phyloP scores from a whole-genome alignment of 345 rosid genomes.

The Eucalyptus polyanthemos region DNA sequence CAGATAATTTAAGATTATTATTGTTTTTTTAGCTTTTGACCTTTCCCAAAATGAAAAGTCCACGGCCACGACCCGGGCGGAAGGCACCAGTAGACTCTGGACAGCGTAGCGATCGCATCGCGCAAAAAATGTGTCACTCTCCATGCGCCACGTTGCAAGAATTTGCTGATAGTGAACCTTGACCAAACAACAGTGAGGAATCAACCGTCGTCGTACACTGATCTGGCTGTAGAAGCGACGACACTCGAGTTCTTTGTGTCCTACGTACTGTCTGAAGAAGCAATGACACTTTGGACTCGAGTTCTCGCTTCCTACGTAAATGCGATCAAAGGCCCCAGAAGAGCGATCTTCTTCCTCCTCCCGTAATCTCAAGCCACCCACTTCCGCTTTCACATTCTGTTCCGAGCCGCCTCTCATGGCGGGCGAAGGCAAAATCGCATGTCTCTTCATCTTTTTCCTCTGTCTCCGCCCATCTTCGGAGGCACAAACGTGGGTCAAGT shows the following conservation, averaged over 20 bases:
- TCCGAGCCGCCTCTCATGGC: neutral
- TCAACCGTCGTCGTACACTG: neutral
- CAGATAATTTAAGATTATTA: no score
- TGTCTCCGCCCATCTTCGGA: neutral
- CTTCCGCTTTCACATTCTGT: neutral
- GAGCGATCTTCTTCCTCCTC: neutral
- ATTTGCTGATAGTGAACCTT: neutral
- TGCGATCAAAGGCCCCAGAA: neutral
- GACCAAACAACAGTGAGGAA: neutral
- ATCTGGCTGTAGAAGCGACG: neutral
- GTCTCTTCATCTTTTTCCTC: neutral
- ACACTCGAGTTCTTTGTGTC: neutral
- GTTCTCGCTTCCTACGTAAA: neutral
- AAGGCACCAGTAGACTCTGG: no score
- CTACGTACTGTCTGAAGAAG: neutral
- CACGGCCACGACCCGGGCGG: no score
- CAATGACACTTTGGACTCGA: neutral
- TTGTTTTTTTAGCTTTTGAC: no score
- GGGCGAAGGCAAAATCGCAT: neutral
- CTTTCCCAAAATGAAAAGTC: no score
- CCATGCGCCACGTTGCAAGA: neutral
- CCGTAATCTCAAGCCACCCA: neutral
- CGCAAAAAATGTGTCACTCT: neutral
- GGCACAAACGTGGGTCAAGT: constrained; percentile 11
- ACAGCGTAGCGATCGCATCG: no score